These are phyloP conservation scores for Ophiobolus disseminans DNA, from an alignment of 2,329 filamentous ascomycete genomes.

Conservation along the genomic window DNA sequence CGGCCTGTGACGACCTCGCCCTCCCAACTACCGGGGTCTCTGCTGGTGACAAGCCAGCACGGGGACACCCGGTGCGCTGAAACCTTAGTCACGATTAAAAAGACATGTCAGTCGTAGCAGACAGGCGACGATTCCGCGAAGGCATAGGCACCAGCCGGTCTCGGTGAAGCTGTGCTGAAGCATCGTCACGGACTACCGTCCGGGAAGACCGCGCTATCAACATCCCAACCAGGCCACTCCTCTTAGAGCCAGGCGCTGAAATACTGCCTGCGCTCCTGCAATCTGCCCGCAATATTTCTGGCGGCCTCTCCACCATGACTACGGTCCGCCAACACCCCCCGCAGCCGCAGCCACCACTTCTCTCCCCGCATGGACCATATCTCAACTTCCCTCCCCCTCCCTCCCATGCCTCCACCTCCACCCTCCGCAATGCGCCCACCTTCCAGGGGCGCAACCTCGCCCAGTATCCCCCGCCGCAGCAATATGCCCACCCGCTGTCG, in stretches of 20 bases:
- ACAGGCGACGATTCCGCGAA: conserved; percentile 50
- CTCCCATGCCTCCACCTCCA: conserved; percentile 32
- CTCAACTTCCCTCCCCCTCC: conserved; percentile 30
- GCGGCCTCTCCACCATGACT: conserved; percentile 42
- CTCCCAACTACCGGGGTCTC: conserved; percentile 31
- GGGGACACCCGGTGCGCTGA: conserved; percentile 25
- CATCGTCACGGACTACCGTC: conserved; percentile 12
- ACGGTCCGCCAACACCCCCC: conserved; percentile 48
- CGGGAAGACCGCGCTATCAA: conserved; percentile 6
- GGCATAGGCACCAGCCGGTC: conserved; percentile 52
- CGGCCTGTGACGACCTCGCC: conserved; percentile 9
- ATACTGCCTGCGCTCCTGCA: neutral
- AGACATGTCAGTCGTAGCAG: conserved; percentile 50
- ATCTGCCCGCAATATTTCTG: conserved; percentile 2
- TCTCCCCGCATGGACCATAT: conserved; percentile 34
- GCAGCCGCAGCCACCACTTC: conserved; percentile 40
- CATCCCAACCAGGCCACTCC: conserved; percentile 1
- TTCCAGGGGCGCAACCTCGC: conserved; percentile 31
- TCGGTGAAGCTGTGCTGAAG: conserved; percentile 44
- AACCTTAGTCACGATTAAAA: conserved; percentile 18
- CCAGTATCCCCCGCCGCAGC: conserved; percentile 39
- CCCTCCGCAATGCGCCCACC: conserved; percentile 34
- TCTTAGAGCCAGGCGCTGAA: neutral
- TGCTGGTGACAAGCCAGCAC: conserved; percentile 36
- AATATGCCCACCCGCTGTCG: conserved; percentile 51